Evolutionary conservation across 306 rosid species (phyloP).

Genomic region (Glycine soja): DNA sequence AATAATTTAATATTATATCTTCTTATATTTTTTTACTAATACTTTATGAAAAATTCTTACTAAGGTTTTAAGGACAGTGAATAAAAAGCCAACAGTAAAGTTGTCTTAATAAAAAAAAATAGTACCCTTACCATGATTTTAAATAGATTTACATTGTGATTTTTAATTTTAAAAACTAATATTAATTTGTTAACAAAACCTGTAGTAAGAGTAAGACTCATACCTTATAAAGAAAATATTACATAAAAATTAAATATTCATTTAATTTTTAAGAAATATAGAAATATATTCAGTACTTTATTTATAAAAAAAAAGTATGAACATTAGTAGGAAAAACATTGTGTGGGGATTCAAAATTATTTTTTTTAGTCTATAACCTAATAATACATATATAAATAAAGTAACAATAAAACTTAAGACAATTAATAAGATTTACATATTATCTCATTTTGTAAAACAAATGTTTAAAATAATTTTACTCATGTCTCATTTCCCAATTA

Average conservation of each 20-base stretch:
- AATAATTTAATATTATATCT: neutral
- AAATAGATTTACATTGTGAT: neutral
- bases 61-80: neutral
- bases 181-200: neutral
- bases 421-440: neutral
- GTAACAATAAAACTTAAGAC: neutral
- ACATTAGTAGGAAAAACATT: neutral
- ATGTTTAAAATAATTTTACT: neutral
- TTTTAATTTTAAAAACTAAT: neutral
- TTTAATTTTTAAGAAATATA: neutral
- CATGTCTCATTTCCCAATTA: neutral
- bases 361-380: neutral
- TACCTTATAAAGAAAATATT: neutral
- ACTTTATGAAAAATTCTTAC: neutral
- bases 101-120: neutral
- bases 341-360: neutral
- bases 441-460: neutral
- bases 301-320: neutral
- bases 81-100: neutral
- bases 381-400: neutral
- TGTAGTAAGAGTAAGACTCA: neutral
- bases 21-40: neutral
- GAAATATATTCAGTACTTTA: neutral
- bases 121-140: neutral
- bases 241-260: neutral